Evolutionary conservation across 768 basidiomycete genomes (phyloP).

Genomic region (Rhizopogon rudus): DNA sequence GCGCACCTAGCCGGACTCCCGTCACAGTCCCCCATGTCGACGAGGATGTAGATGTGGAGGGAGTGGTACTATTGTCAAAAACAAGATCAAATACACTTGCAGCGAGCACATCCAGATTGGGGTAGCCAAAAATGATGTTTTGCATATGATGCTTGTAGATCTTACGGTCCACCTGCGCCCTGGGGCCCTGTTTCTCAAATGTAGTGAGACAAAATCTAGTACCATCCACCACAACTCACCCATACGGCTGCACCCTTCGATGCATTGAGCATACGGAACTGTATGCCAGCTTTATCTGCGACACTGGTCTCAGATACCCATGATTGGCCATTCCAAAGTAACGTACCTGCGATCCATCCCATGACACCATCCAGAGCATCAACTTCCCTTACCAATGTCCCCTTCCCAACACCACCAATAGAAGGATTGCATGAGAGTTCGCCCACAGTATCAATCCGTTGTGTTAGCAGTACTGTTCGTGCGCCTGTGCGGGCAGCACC

Average conservation of each 20-base stretch:
- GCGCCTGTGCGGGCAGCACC: constrained; percentile 83
- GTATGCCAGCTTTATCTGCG: constrained; percentile 81
- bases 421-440: constrained; percentile 89
- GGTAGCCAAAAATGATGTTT: constrained; percentile 54
- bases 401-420: constrained; percentile 90
- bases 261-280: constrained; percentile 81
- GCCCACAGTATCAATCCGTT: constrained; percentile 76
- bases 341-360: constrained; percentile 73
- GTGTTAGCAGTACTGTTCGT: constrained; percentile 75
- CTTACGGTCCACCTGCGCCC: constrained; percentile 85
- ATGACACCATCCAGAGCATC: constrained; percentile 89
- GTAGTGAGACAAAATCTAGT: neutral
- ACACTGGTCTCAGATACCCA: neutral
- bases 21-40: constrained; percentile 47
- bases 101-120: constrained; percentile 62
- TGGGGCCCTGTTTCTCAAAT: constrained; percentile 57
- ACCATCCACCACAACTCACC: constrained; percentile 42
- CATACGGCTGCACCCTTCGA: constrained; percentile 89
- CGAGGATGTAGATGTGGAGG: constrained; percentile 15
- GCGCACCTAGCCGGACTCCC: constrained; percentile 66
- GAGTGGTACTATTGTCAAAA: constrained; percentile 42
- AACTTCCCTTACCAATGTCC: constrained; percentile 85
- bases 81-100: constrained; percentile 79
- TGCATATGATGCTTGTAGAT: constrained; percentile 86
- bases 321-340: neutral